A percentile compares a stretch with the other conserved stretches of the same genome.
Conservation (phyloP, 2,329 filamentous ascomycete species). For the Fusarium devonianum region DNA sequence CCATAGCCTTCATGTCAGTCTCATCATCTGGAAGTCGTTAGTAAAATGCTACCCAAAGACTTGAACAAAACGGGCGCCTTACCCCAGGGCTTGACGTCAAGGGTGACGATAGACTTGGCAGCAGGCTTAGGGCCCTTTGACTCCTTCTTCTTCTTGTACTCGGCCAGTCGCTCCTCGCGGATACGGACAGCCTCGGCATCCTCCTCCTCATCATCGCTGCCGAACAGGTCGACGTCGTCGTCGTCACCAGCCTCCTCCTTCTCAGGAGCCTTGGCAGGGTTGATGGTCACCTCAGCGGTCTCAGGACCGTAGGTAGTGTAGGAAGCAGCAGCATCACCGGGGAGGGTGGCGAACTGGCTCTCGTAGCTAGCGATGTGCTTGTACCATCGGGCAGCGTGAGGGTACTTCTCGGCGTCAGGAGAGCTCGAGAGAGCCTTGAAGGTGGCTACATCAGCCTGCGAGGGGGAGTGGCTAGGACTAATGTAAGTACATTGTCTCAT, state of each 20-base stretch:
- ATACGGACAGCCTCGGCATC: constrained; percentile 84
- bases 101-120: constrained; percentile 94
- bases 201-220: constrained; percentile 92
- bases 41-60: constrained; percentile 14
- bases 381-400: constrained; percentile 96
- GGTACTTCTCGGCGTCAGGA: constrained; percentile 86
- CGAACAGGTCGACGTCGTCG: constrained; percentile 92
- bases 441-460: constrained; percentile 94
- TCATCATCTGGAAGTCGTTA: constrained; percentile 73
- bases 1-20: constrained; percentile 86
- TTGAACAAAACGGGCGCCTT: constrained; percentile 52
- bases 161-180: constrained; percentile 88
- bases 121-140: constrained; percentile 88
- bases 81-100: constrained; percentile 99
- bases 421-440: constrained; percentile 86
- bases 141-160: constrained; percentile 98
- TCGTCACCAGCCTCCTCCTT: constrained; percentile 49
- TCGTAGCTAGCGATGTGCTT: constrained; percentile 96
- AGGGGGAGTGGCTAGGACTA: constrained; percentile 63
- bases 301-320: constrained; percentile 94
- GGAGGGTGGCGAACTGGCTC: constrained; percentile 88
- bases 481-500: constrained; percentile 30
- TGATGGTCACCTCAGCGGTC: constrained; percentile 75
- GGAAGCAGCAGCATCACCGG: constrained; percentile 88
- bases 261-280: constrained; percentile 77